Evolutionary conservation across 768 basidiomycete genomes (phyloP).

Genomic region (Hydnomerulius pinastri): DNA sequence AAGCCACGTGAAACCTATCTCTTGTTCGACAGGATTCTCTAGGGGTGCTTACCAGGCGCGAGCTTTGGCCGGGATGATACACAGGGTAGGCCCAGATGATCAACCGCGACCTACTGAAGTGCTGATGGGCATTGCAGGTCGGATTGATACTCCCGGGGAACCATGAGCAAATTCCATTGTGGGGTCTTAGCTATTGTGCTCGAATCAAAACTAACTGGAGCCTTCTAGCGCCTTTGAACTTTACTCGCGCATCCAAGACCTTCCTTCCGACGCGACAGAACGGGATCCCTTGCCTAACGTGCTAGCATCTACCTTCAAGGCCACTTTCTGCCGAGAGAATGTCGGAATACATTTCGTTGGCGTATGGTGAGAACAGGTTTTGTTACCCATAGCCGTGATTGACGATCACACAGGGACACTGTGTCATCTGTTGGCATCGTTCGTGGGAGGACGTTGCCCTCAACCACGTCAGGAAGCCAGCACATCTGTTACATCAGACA

Average conservation of each 20-base stretch:
- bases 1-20: no score
- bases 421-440: constrained; percentile 41
- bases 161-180: constrained; percentile 39
- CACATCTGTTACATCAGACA: constrained; percentile 27
- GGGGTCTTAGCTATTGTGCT: constrained; percentile 6
- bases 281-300: constrained; percentile 13
- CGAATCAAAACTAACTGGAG: background rate
- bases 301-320: constrained; percentile 29
- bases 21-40: constrained; percentile 36
- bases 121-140: constrained; percentile 24
- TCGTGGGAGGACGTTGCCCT: constrained; percentile 25
- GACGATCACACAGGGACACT: constrained; percentile 36
- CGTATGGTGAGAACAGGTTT: no score
- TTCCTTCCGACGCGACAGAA: no score
- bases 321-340: constrained; percentile 21
- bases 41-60: constrained; percentile 45
- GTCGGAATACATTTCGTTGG: constrained; percentile 36
- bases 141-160: constrained; percentile 36
- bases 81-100: constrained; percentile 22
- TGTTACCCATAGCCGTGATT: no score
- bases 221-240: constrained; percentile 35
- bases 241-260: constrained; percentile 18
- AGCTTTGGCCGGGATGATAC: constrained; percentile 38
- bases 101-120: constrained; percentile 2
- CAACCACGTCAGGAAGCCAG: constrained; percentile 8